Evolutionary conservation across 176 grass and related monocot genomes (phyloP).

Genomic region (Oryza meyeriana): DNA sequence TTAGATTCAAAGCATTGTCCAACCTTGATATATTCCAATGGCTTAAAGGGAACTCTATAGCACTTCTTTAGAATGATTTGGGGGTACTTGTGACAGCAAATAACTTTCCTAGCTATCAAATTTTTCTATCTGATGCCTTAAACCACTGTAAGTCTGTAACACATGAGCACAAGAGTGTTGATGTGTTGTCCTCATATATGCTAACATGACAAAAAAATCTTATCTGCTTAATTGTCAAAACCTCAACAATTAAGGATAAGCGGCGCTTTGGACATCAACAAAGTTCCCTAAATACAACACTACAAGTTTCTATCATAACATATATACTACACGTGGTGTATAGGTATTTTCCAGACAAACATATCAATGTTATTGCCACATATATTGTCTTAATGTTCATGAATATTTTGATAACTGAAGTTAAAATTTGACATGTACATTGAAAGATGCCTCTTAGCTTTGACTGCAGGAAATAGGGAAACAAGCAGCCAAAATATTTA

Average conservation of each 20-base stretch:
- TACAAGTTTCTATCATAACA: not conserved
- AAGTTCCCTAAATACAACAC: not conserved
- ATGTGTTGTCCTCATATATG: not conserved
- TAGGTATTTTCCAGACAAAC: not conserved
- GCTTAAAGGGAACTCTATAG: not conserved
- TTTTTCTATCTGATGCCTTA: not conserved
- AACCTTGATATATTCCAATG: not conserved
- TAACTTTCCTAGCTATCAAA: not conserved
- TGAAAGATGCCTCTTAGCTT: not conserved
- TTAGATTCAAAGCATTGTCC: conserved; percentile 3
- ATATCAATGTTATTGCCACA: not conserved
- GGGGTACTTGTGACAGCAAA: not conserved
- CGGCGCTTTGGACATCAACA: not conserved
- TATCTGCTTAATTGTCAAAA: conserved; percentile 7
- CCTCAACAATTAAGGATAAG: not conserved
- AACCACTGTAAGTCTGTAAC: not conserved
- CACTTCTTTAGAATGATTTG: not conserved
- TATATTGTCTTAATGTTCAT: not conserved
- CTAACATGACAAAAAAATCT: not conserved
- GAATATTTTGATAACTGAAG: not conserved
- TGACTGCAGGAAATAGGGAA: not conserved
- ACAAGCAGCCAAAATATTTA: conserved; percentile 8
- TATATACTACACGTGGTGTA: not conserved
- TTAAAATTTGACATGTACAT: not conserved
- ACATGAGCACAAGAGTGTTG: not conserved